Conservation (phyloP, 2,329 filamentous ascomycete species). For the Emergomyces africanus region DNA sequence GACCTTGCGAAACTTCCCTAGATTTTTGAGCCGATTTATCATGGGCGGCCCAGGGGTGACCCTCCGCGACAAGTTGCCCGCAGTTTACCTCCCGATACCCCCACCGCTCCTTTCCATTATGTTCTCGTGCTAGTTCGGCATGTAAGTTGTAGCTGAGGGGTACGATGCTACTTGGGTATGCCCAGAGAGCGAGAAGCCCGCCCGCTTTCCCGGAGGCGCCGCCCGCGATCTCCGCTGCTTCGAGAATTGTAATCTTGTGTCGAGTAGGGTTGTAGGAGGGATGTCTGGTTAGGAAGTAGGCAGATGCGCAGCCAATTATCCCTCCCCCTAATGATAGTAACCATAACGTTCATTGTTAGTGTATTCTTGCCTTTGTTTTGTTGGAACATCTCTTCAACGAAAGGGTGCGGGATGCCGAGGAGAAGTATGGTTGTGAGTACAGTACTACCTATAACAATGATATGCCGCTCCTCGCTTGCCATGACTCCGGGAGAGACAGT, state of each 20-base stretch:
- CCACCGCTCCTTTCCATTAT: constrained; percentile 67
- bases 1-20: constrained; percentile 11
- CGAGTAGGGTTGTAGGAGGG: constrained; percentile 60
- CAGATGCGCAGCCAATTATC: constrained; percentile 82
- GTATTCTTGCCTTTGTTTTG: neutral
- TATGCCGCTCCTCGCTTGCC: constrained; percentile 23
- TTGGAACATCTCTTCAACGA: neutral
- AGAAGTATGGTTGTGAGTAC: too few relatives aligned
- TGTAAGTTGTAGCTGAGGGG: constrained; percentile 77
- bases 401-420: neutral
- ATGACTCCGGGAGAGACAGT: neutral
- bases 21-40: constrained; percentile 7
- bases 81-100: constrained; percentile 73
- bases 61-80: constrained; percentile 48
- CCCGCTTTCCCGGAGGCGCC: constrained; percentile 92
- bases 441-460: constrained; percentile 32
- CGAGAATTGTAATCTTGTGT: constrained; percentile 73
- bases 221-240: constrained; percentile 74
- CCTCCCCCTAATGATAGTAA: constrained; percentile 56
- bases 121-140: constrained; percentile 68
- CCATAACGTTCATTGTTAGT: neutral
- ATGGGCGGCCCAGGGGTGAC: constrained; percentile 20
- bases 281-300: constrained; percentile 83
- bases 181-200: constrained; percentile 80
- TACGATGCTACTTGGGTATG: constrained; percentile 73